phyloP scores from a whole-genome alignment of 192 early-diverging fungal genomes.

The Coemansia sp. region DNA sequence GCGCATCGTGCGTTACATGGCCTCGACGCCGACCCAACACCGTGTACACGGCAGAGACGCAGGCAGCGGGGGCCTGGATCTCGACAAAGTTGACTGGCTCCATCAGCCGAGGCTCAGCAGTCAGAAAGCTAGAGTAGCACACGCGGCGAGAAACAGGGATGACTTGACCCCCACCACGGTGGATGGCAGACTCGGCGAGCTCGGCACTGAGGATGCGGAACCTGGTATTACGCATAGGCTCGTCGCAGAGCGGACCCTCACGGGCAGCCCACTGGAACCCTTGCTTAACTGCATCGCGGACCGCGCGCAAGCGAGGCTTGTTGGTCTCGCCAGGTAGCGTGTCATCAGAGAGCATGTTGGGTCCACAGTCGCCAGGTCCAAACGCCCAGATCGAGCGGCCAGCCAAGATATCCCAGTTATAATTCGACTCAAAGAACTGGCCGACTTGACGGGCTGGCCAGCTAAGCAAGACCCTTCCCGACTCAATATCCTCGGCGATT shows the following conservation, averaged over 20 bases:
- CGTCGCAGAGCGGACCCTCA: slow-evolving; percentile 96
- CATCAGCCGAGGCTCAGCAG: slow-evolving; percentile 94
- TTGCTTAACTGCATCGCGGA: slow-evolving; percentile 85
- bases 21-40: slow-evolving; percentile 92
- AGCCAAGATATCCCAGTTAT: slow-evolving; percentile 93
- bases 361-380: slow-evolving; percentile 86
- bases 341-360: slow-evolving; percentile 94
- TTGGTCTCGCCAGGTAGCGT: slow-evolving; percentile 90
- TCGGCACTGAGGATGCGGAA: slow-evolving; percentile 89
- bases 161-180: slow-evolving; percentile 93
- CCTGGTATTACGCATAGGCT: slow-evolving; percentile 95
- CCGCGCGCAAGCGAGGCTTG: slow-evolving; percentile 72
- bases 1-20: slow-evolving; percentile 92
- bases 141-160: slow-evolving; percentile 96
- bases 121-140: slow-evolving; percentile 94
- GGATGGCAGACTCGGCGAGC: slow-evolving; percentile 82
- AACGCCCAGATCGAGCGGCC: slow-evolving; percentile 97
- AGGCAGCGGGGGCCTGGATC: slow-evolving; percentile 95
- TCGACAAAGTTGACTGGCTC: slow-evolving; percentile 97
- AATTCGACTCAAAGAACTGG: slow-evolving; percentile 79
- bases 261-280: slow-evolving; percentile 98
- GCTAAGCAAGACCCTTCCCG: slow-evolving; percentile 63
- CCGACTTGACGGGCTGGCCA: slow-evolving; percentile 77
- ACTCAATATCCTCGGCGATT: slow-evolving; percentile 92
- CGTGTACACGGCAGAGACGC: slow-evolving; percentile 92